Percentiles rank a stretch among this genome's conserved stretches.
Conservation (phyloP, 78 protist species). For the Isochrysis galbana region DNA sequence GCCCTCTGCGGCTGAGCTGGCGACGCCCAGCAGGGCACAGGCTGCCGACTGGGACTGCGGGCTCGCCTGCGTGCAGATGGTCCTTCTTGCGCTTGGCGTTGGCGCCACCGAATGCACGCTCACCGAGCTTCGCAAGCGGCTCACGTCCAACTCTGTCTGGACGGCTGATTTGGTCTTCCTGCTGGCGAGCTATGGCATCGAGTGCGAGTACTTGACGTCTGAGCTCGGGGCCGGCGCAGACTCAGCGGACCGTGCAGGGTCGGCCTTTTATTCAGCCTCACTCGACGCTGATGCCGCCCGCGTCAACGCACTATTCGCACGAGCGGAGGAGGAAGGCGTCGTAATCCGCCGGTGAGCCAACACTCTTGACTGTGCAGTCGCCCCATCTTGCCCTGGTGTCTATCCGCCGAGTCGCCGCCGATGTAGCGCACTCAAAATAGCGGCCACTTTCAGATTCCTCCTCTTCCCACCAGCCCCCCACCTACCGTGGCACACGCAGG, state of each 20-base stretch:
- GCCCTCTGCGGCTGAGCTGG: not conserved
- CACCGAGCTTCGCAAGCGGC: not conserved
- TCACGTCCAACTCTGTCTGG: not conserved
- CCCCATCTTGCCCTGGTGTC: no score
- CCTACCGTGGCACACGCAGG: no score
- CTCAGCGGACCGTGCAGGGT: not conserved
- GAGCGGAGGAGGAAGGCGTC: not conserved
- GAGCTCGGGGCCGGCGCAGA: not conserved
- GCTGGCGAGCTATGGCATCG: not conserved
- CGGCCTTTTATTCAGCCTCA: not conserved
- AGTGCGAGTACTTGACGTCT: not conserved
- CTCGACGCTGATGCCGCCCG: not conserved
- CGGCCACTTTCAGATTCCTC: no score
- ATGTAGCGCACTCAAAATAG: no score
- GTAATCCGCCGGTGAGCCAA: not conserved
- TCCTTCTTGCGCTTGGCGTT: not conserved
- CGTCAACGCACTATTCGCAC: not conserved
- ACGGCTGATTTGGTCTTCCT: not conserved
- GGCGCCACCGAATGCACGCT: not conserved
- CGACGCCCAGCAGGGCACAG: not conserved
- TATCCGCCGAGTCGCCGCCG: no score
- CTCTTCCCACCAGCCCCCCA: no score
- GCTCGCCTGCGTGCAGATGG: constrained; percentile 12
- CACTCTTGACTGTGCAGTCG: no score
- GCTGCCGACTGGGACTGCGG: not conserved